Base-by-base conservation (phyloP, 371 early-diverging fungal genomes). In the Mucor sp. region DNA sequence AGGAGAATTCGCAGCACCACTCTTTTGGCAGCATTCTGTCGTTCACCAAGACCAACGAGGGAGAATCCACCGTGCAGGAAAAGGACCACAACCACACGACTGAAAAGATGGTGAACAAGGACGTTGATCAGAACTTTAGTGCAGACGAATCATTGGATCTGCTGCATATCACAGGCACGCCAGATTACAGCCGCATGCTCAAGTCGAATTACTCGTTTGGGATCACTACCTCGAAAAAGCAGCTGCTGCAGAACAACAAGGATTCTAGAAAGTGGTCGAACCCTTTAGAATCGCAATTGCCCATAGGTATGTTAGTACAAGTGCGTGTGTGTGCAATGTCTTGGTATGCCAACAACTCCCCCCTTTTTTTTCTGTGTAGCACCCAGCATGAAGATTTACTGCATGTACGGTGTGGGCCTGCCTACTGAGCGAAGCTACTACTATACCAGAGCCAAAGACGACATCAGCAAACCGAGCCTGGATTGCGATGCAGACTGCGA, bases 341-440 rank as follows among this genome's bases (percentile, higher is more conserved):
- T 27, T 41, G 35, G 35, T 35, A 35, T 69, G 11, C 21, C 48
- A 47, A 47, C n/a, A n/a, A 30, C 30, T 30, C 30, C 30, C 30
- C 6, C 30, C n/a, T 19, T n/a, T n/a, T n/a, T 44, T 44, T 44
- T 3, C 2, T 44, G 19, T 25, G 23, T 50, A 69, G 74, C 74
- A 12, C 94, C 94, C 21, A 73, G 83, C 57, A 87, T 96, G 88
- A 91, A 85, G 59, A 88, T 96, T 25, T 93, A 91, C 75, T 92
- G 92, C 61, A 70, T 95, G 6, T 96, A 97, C 72, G 97, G 97
- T 0, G 82, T 90, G 12, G 94, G 93, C 19, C 82, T 87, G 12
- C 75, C 76, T 3, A 95, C 96, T 2, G 97, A 97, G 72, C 79
- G 95, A 27, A 89, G 87, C 33, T 96, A 95, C 68, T 86, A 85